Conservation (phyloP, 78 protist species). For the Bodo saltans region DNA sequence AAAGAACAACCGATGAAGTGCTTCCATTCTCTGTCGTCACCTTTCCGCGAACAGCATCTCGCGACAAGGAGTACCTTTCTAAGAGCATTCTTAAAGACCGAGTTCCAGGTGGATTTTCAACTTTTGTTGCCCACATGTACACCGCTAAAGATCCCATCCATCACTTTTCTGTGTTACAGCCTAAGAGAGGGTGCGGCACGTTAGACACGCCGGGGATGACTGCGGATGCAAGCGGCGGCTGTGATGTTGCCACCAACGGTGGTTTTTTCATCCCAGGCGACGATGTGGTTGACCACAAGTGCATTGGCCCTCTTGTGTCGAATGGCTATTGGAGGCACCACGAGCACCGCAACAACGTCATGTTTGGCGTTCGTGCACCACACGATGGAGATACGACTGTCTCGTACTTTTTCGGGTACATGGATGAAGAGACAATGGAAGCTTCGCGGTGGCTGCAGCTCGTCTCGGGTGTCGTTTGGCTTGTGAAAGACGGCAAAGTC, state of each 20-base stretch:
- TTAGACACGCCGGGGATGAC: background rate
- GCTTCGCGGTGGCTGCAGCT: background rate
- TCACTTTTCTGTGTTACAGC: background rate
- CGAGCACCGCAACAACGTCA: background rate
- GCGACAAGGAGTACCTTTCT: too few relatives aligned
- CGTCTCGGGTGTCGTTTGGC: constrained; percentile 32
- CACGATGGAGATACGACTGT: background rate
- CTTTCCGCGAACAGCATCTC: too few relatives aligned
- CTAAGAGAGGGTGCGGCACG: constrained; percentile 1
- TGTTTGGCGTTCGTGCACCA: constrained; percentile 27
- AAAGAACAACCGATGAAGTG: too few relatives aligned
- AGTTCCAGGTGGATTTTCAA: too few relatives aligned
- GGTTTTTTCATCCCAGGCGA: constrained; percentile 32
- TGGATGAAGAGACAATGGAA: background rate
- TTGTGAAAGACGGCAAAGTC: constrained; percentile 4
- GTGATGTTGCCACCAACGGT: constrained; percentile 36
- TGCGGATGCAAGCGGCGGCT: background rate
- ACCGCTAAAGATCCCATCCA: background rate
- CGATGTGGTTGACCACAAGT: background rate
- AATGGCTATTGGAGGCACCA: background rate
- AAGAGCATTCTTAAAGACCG: too few relatives aligned
- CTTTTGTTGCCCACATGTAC: background rate
- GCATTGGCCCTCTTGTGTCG: constrained; percentile 31
- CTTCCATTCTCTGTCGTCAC: too few relatives aligned
- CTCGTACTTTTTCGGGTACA: constrained; percentile 31